Conservation (phyloP, 176 grass and related monocot species). For the Bromus sterilis region DNA sequence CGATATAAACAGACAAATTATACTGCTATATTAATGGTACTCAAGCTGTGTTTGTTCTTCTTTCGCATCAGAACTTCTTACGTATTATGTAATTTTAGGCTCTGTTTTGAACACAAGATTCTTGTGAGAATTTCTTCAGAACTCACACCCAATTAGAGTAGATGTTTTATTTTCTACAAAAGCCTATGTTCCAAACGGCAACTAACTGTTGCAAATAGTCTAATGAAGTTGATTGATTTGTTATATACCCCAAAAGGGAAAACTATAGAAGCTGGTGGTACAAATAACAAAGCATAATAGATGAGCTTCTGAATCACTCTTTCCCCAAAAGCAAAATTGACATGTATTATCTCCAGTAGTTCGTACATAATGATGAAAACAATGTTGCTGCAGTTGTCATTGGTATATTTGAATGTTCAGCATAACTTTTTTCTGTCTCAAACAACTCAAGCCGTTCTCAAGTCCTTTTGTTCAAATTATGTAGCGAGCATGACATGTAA, state of each 20-base stretch:
- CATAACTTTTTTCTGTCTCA: background rate
- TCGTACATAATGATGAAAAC: background rate
- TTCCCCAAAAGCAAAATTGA: background rate
- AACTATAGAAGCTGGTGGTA: background rate
- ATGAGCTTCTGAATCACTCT: background rate
- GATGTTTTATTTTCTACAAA: background rate
- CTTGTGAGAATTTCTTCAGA: background rate
- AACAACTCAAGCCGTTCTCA: background rate
- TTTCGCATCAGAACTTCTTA: background rate
- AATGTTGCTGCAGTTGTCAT: background rate
- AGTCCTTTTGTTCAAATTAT: background rate
- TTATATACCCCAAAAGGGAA: too few relatives aligned
- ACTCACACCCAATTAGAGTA: background rate
- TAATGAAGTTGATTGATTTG: too few relatives aligned
- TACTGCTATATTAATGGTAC: background rate
- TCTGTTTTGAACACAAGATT: background rate
- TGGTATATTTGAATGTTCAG: background rate
- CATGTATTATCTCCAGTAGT: background rate
- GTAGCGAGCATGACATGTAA: background rate
- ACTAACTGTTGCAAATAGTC: background rate
- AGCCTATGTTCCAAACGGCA: background rate
- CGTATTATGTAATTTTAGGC: background rate
- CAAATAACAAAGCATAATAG: background rate
- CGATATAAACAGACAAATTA: slow-evolving; percentile 1
- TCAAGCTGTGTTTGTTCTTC: background rate